Base-by-base conservation (phyloP, 371 early-diverging fungal species). In the Lichtheimia corymbifera region DNA sequence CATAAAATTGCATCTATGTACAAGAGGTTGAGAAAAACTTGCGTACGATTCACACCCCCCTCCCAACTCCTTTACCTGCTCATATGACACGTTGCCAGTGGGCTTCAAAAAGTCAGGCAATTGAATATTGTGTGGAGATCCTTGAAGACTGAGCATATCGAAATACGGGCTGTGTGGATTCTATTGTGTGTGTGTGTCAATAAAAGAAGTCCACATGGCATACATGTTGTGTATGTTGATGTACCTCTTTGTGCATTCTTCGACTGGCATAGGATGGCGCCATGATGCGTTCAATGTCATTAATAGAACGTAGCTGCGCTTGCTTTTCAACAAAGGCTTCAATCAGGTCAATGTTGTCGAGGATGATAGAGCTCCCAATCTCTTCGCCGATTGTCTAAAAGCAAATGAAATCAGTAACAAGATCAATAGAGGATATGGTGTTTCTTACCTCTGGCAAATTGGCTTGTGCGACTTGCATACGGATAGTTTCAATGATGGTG, bases 261-360 rank as follows among this genome's bases (percentile, higher is more conserved):
- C 99, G 85, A 50, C 78, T 86, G 15, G 80, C 64, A 62, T 87
- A 94, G 17, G 92, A 81, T 13, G 87, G 72, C 4, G 80, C 77
- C 25, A 98, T 82, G 22, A 74, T 70, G 28, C 91, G 88, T 64
- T 95, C 94, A 44, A 99, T 88, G 54, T 94, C 92, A 13, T 86
- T 83, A 11, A 91, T 69, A 0, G 96, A 93, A 62, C 92, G 92
- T 63, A 94, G 91, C 53, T 92, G 89, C 2, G 97, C 95, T 18
- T 93, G 88, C 60, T 94, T 91, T 63, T 98, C 97, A 50, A 97
- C 89, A 55, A 95, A 88, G 0, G 91, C 85, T 64, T 96, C 93
- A 3, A 93, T 94, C 40, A 95, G 70, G 25, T 96, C 95, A 42
- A 96, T 70, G 63, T 98, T 97, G 62, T 97, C 97, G 9, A 83